Evolutionary conservation across 768 basidiomycete species (phyloP).

Genomic region (Leccinum disarticulatum): DNA sequence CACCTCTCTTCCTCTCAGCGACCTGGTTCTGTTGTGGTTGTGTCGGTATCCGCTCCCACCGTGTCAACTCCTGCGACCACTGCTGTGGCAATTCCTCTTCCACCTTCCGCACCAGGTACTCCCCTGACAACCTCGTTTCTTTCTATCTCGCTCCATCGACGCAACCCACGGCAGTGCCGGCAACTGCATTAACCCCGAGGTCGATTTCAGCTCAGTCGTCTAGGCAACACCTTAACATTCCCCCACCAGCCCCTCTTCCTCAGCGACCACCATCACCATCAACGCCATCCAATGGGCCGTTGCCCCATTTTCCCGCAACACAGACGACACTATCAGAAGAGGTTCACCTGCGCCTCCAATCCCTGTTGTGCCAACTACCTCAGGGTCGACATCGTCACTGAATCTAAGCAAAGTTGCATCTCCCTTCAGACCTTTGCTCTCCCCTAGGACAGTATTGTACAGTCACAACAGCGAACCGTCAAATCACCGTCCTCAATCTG

Average conservation of each 20-base stretch:
- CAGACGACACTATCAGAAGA: conserved; percentile 10
- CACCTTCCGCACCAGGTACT: conserved; percentile 21
- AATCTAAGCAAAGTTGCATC: conserved; percentile 18
- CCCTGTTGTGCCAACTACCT: conserved; percentile 12
- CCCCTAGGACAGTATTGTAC: conserved; percentile 13
- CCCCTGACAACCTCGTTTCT: conserved; percentile 21
- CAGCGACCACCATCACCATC: conserved; percentile 25
- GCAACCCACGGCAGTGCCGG: neutral
- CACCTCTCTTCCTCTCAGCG: conserved; percentile 4
- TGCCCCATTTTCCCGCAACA: conserved; percentile 1
- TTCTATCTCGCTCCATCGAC: neutral
- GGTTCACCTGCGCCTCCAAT: conserved; percentile 15
- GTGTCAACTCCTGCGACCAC: conserved; percentile 4
- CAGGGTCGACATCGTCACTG: conserved; percentile 15
- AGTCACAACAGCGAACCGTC: conserved; percentile 1
- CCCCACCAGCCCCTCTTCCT: conserved; percentile 32
- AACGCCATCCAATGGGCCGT: neutral
- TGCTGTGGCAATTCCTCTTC: conserved; percentile 11
- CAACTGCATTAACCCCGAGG: conserved; percentile 7
- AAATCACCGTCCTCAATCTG: neutral
- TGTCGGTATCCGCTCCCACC: conserved; percentile 9
- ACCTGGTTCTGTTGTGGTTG: conserved; percentile 10
- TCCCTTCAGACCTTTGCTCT: conserved; percentile 23
- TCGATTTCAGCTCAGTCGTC: conserved; percentile 15
- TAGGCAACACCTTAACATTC: conserved; percentile 30